phyloP scores from a whole-genome alignment of 2,329 filamentous ascomycete species.

The Hymenoscyphus fructigenus region DNA sequence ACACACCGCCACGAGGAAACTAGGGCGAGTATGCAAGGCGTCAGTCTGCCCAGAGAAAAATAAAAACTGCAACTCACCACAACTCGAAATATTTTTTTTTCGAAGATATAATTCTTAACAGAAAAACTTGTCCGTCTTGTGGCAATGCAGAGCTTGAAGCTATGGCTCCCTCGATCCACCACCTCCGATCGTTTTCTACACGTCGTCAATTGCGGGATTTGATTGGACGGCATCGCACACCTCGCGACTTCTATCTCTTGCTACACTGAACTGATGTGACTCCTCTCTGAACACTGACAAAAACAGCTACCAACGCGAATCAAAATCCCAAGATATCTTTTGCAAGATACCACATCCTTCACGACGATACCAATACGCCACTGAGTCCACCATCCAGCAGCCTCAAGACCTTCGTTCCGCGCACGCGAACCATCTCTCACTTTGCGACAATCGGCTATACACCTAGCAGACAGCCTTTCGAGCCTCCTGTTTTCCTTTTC shows the following conservation, averaged over 20 bases:
- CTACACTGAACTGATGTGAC: background rate
- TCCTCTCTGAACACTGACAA: conserved; percentile 2
- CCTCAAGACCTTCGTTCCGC: background rate
- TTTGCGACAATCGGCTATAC: background rate
- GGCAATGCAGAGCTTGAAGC: background rate
- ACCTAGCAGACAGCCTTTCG: background rate
- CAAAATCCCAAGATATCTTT: background rate
- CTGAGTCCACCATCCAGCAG: background rate
- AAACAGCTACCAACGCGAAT: conserved; percentile 1
- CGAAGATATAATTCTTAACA: background rate
- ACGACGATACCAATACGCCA: background rate
- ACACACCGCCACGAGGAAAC: background rate
- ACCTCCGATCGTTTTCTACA: background rate
- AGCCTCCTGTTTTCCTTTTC: conserved; percentile 8
- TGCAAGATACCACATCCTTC: background rate
- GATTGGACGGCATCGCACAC: conserved; percentile 4
- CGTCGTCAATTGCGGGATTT: conserved; percentile 5
- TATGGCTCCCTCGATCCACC: background rate
- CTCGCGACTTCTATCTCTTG: background rate
- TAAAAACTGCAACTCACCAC: background rate
- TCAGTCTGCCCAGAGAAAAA: background rate
- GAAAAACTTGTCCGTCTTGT: background rate
- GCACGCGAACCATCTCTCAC: background rate
- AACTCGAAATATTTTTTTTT: background rate
- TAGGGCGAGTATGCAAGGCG: background rate